Evolutionary conservation across 2,329 filamentous ascomycete species (phyloP), one percentile per base, ranked within the genome.

Genomic region (Cercospora zeae-maydis): DNA sequence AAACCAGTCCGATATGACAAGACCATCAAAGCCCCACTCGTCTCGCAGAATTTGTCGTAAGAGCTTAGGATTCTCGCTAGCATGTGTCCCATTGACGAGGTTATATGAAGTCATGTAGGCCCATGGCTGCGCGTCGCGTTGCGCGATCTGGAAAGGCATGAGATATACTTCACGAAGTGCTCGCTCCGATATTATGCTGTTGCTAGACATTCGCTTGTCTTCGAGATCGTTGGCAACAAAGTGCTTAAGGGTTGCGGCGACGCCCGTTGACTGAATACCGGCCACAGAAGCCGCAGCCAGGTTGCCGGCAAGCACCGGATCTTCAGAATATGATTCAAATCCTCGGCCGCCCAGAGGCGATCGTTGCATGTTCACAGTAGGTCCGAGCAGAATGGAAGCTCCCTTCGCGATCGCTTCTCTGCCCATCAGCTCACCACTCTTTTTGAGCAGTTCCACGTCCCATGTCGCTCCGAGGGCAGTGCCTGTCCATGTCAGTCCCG

Each of bases 261-360:
- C 83, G 0, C 88, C 88, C 64, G 86, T 87, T 24, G 88, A 86
- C 72, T 95, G 91, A 2, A 91, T 78, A 21, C 88, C 85, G 56
- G 78, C 82, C 39, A 86, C 79, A 59, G 83, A 83, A 31, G 81
- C 78, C 68, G 90, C 86, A 1, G 84, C 86, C 61, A 90, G 82
- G 71, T 91, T 88, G 3, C 88, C 59, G 90, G 90, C 91, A 4
- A 96, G 81, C 9, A 88, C 83, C 0, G 91, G 91, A 68, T 95
- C 91, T 75, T 95, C 91, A 0, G 89, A 92, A 74, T 92, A 95
- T 0, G 90, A 92, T 76, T 96, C 91, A 69, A 95, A 96, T 67
- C 92, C 92, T 63, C 91, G 84, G 16, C 91, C 91, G n/a, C 91
- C 91, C 0, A 95, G 81, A 0, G 91, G 91, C 55, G 90, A 90